phyloP scores from a whole-genome alignment of 768 basidiomycete species.

The Termitomyces heimii region DNA sequence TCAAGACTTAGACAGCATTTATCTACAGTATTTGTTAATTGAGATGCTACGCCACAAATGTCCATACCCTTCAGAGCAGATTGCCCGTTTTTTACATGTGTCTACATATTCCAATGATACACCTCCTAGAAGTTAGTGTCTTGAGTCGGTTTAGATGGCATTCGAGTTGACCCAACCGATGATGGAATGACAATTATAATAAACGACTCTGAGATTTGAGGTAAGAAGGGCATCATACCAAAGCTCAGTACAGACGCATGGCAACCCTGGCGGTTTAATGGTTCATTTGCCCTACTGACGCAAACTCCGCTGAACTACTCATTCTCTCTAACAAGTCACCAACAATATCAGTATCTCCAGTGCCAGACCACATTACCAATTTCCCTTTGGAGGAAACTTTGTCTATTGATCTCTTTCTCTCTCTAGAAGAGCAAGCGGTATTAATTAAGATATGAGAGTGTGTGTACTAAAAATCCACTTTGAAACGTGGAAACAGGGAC shows the following conservation, averaged over 20 bases:
- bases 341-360: neutral
- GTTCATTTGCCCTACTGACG: neutral
- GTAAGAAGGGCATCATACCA: neutral
- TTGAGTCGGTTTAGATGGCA: too few species aligned
- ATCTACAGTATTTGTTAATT: neutral
- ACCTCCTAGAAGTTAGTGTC: neutral
- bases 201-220: too few species aligned
- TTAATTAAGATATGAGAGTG: too few species aligned
- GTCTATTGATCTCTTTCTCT: neutral
- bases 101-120: neutral
- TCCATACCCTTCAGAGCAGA: neutral
- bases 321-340: neutral
- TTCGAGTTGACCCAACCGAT: too few species aligned
- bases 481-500: neutral
- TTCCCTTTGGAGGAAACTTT: neutral
- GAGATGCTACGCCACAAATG: neutral
- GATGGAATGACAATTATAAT: too few species aligned
- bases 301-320: neutral
- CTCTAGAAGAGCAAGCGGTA: too few species aligned
- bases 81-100: neutral
- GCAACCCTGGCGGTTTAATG: neutral
- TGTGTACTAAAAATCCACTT: neutral
- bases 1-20: neutral
- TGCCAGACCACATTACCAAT: neutral
- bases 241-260: neutral